These are phyloP conservation scores for Leccinum brunneo-olivaceum DNA, from an alignment of 1,284 basidiomycete species.

Conservation along the genomic window DNA sequence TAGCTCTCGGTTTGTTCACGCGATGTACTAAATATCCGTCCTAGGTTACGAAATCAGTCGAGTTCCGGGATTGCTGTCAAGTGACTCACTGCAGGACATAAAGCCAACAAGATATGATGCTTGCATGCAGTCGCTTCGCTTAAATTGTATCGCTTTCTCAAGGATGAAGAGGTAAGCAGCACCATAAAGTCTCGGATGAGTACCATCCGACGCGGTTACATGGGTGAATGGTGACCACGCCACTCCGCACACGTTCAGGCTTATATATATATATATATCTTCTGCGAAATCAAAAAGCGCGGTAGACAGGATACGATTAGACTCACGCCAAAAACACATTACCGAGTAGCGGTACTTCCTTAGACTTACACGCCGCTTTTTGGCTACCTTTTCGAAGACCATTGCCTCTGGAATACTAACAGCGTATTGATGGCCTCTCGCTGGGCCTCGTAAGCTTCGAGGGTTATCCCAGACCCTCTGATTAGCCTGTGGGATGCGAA, in stretches of 20 bases:
- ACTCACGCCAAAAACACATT: constrained; percentile 76
- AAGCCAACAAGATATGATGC: constrained; percentile 67
- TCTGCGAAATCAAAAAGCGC: constrained; percentile 13
- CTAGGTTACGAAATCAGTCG: constrained; percentile 29
- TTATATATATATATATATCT: constrained; percentile 72
- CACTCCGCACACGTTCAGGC: constrained; percentile 66
- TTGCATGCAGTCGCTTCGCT: constrained; percentile 54
- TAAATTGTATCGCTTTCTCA: constrained; percentile 58
- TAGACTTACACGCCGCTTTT: constrained; percentile 56
- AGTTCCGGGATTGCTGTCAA: not conserved
- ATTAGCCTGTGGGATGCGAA: constrained; percentile 57
- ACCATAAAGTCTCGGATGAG: not conserved
- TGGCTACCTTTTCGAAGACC: constrained; percentile 59
- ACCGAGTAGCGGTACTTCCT: constrained; percentile 58
- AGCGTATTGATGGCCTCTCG: constrained; percentile 44
- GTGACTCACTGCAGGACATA: constrained; percentile 59
- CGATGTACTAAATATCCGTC: constrained; percentile 58
- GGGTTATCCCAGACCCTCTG: constrained; percentile 49
- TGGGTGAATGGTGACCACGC: constrained; percentile 78
- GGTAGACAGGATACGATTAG: not conserved
- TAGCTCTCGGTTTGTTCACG: constrained; percentile 48
- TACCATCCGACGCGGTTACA: constrained; percentile 54
- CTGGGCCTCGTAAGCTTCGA: constrained; percentile 55
- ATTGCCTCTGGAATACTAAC: constrained; percentile 49
- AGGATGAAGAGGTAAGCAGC: constrained; percentile 38